Evolutionary conservation across 768 basidiomycete genomes (phyloP), one percentile per base, ranked within the genome.

Genomic region (Serendipita vermifera): DNA sequence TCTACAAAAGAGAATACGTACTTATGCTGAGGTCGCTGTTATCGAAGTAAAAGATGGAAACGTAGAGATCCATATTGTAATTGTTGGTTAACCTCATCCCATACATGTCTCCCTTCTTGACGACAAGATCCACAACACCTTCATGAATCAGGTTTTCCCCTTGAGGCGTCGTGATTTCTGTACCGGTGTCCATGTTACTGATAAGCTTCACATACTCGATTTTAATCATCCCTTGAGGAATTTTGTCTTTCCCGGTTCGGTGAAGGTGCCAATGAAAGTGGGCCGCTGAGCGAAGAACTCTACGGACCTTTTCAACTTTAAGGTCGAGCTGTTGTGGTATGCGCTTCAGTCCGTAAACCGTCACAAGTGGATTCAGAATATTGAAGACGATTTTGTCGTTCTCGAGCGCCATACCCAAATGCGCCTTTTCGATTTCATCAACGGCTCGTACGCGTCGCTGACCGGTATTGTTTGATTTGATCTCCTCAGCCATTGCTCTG

Each of bases 31-130:
- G 58, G 27, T 67, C 67, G 46, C 62, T 61, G 38, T 61, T 59
- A 55, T 68, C 64, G 54, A 68, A 69, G 41, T 66, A 68, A 40
- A 67, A 67, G 9, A 66, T 33, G 41, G 59, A 60, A 3, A 59
- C 54, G 39, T 64, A 67, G 3, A 69, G 57, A 41, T 60, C 48
- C 13, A 35, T 7, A 5, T 39, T 46, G 20, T 58, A 57, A n/a
- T 62, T 57, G 57, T 69, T 69, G 17, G 55, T 63, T 41, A 69
- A 61, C 38, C 58, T 59, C 27, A 63, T 46, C 9, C 58, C 57
- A 29, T 65, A 62, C 11, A 22, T 38, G 6, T 65, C 48, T 13
- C 61, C 51, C 3, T 60, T 62, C 38, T 59, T 59, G n/a, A 60
- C 48, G 26, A 59, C 36, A 3, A 68, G 59, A 58, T 66, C 66